phyloP scores from a whole-genome alignment of 1,284 basidiomycete genomes.

The Cryptococcus jaspeensis region DNA sequence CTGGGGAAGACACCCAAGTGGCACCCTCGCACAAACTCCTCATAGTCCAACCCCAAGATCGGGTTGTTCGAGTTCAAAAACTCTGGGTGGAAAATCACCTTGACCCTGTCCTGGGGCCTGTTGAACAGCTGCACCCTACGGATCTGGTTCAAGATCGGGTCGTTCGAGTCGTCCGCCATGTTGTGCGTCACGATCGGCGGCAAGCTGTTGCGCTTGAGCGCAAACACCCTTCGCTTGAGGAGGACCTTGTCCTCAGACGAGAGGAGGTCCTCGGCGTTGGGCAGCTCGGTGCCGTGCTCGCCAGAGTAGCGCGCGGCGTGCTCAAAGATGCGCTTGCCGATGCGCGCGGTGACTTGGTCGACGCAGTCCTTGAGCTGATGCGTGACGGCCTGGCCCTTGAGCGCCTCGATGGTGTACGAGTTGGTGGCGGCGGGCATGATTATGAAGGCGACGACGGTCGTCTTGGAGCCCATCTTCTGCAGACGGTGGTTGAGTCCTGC shows the following conservation, averaged over 20 bases:
- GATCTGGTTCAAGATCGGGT: slow-evolving; percentile 94
- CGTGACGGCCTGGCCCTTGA: slow-evolving; percentile 97
- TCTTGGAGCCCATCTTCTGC: slow-evolving; percentile 73
- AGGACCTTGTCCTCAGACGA: slow-evolving; percentile 92
- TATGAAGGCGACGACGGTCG: slow-evolving; percentile 94
- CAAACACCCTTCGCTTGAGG: slow-evolving; percentile 93
- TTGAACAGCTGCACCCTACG: slow-evolving; percentile 93
- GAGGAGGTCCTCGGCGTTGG: slow-evolving; percentile 72
- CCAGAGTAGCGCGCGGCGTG: slow-evolving; percentile 88
- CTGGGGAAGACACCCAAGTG: slow-evolving; percentile 97
- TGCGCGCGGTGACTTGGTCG: slow-evolving; percentile 86
- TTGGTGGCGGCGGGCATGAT: slow-evolving; percentile 97
- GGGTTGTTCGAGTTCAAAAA: slow-evolving; percentile 98
- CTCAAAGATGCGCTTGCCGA: slow-evolving; percentile 89
- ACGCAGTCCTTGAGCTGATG: slow-evolving; percentile 95
- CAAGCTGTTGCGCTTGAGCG: slow-evolving; percentile 87
- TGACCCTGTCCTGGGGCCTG: slow-evolving; percentile 75
- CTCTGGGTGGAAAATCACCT: slow-evolving; percentile 97
- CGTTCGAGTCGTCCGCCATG: slow-evolving; percentile 88
- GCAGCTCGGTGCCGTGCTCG: slow-evolving; percentile 68
- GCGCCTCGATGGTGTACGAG: slow-evolving; percentile 94
- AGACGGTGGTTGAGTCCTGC: slow-evolving; percentile 75
- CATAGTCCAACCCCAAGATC: slow-evolving; percentile 93
- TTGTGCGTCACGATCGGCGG: slow-evolving; percentile 96
- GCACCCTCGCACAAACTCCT: slow-evolving; percentile 97